Evolutionary conservation across 306 rosid species (phyloP).

Genomic region (Quercus berberidifolia): DNA sequence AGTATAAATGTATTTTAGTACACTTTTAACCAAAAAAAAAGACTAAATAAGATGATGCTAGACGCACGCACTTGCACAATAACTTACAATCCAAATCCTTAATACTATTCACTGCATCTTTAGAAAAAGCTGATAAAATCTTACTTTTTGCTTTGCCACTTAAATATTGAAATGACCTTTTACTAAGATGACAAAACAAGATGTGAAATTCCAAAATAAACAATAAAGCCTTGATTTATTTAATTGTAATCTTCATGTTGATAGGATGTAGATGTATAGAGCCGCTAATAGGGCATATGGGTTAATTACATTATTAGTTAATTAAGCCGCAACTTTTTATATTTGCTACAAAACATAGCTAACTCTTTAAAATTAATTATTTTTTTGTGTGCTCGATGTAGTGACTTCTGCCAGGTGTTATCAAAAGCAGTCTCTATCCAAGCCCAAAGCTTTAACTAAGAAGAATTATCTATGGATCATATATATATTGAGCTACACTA

Average conservation of each 20-base stretch:
- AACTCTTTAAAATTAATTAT: background rate
- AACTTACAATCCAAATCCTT: no score
- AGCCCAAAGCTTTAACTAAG: background rate
- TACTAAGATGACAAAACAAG: background rate
- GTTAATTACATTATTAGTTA: background rate
- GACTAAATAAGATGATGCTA: no score
- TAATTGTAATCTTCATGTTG: background rate
- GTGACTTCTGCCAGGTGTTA: background rate
- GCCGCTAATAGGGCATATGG: background rate
- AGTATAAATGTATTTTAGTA: no score
- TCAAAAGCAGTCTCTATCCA: background rate
- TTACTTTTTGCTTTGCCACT: no score
- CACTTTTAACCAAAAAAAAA: no score
- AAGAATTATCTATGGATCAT: background rate
- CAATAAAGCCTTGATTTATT: background rate
- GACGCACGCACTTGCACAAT: no score
- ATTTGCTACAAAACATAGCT: background rate
- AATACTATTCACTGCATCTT: no score
- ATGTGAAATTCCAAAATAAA: background rate
- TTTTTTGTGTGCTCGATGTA: background rate
- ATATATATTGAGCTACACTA: no score
- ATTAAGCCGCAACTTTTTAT: no score
- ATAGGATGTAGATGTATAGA: background rate
- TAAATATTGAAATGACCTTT: background rate
- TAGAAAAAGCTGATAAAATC: no score